Evolutionary conservation across 1,284 basidiomycete genomes (phyloP).

Genomic region (Cryptococcus neoformans): DNA sequence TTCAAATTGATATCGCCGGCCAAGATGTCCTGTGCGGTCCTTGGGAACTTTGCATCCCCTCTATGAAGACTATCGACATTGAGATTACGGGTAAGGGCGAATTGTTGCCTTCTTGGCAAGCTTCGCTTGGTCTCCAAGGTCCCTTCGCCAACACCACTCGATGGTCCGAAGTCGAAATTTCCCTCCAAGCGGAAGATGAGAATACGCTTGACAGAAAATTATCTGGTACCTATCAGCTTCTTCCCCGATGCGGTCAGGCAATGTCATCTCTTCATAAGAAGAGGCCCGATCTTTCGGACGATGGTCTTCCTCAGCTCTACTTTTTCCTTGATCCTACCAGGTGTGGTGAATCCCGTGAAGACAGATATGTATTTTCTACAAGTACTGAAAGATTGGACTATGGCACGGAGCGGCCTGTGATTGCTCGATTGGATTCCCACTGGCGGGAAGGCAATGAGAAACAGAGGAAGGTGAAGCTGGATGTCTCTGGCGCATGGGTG

Average conservation of each 20-base stretch:
- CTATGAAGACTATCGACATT: slow-evolving; percentile 57
- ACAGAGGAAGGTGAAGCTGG: slow-evolving; percentile 56
- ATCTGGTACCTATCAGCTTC: slow-evolving; percentile 70
- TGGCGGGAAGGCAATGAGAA: slow-evolving; percentile 70
- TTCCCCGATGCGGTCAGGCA: slow-evolving; percentile 86
- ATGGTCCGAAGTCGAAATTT: slow-evolving; percentile 64
- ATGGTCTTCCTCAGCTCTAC: slow-evolving; percentile 63
- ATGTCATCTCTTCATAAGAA: slow-evolving; percentile 80
- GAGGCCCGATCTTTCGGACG: slow-evolving; percentile 51
- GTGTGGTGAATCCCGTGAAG: slow-evolving; percentile 65
- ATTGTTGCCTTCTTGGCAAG: slow-evolving; percentile 79
- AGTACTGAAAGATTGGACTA: slow-evolving; percentile 74
- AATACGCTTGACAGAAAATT: slow-evolving; percentile 71
- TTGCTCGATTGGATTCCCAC: slow-evolving; percentile 64
- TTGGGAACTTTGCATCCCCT: slow-evolving; percentile 82
- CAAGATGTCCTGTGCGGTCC: slow-evolving; percentile 61
- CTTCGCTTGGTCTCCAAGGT: slow-evolving; percentile 71
- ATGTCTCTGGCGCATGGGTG: slow-evolving; percentile 65
- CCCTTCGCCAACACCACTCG: slow-evolving; percentile 66
- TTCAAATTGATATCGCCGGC: slow-evolving; percentile 51
- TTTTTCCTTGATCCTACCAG: slow-evolving; percentile 81
- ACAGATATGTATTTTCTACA: slow-evolving; percentile 78
- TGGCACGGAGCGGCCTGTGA: slow-evolving; percentile 69
- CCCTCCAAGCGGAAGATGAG: slow-evolving; percentile 56
- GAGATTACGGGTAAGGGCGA: slow-evolving; percentile 66